Percentiles rank a stretch among this genome's conserved stretches.
phyloP scores from a whole-genome alignment of 208 protist genomes.

The Polymyxa betae region DNA sequence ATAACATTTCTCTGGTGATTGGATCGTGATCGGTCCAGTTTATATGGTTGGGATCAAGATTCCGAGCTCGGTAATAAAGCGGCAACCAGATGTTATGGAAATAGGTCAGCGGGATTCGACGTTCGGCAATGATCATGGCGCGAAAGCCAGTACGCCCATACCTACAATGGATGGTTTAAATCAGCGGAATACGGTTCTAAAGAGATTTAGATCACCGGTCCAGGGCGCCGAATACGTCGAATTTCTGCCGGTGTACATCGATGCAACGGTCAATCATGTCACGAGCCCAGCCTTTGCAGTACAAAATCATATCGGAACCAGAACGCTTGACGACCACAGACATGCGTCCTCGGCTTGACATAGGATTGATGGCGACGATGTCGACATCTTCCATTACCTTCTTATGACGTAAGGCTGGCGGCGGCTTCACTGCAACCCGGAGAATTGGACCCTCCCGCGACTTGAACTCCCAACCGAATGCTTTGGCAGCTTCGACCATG shows the following conservation, averaged over 20 bases:
- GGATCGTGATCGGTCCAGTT: background rate
- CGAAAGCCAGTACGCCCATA: background rate
- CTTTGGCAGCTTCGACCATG: constrained; percentile 42
- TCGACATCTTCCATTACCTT: background rate
- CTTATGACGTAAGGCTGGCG: background rate
- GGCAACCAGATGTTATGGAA: constrained; percentile 43
- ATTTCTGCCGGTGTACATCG: constrained; percentile 19
- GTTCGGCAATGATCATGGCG: background rate
- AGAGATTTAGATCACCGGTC: no score
- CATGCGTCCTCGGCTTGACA: background rate
- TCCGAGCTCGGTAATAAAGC: background rate
- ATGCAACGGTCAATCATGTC: constrained; percentile 47
- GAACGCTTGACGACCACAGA: background rate
- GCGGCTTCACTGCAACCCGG: background rate
- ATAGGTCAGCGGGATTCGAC: background rate
- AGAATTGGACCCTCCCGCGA: constrained; percentile 2
- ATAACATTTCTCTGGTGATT: background rate
- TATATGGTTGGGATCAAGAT: background rate
- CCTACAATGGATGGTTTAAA: no score
- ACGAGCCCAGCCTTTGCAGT: constrained; percentile 23
- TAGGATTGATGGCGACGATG: background rate
- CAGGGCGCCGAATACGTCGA: background rate
- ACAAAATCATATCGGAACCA: background rate
- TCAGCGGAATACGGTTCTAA: no score
- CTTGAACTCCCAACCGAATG: constrained; percentile 44